These are phyloP conservation scores for Russula earlei DNA, from an alignment of 768 basidiomycete species.

Conservation along the genomic window DNA sequence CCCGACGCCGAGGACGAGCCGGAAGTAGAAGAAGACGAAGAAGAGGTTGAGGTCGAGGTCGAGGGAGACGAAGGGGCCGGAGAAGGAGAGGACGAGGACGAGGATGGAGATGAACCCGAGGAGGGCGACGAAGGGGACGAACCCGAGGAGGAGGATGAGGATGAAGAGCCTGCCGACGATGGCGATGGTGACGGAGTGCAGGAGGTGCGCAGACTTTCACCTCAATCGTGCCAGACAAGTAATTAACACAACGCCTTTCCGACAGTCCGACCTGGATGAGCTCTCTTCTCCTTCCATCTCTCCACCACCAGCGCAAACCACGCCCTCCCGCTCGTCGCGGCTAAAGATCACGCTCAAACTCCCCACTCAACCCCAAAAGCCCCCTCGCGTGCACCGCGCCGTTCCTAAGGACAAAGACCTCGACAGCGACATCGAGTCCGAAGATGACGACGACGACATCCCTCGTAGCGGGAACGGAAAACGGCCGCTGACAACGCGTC, in stretches of 20 bases:
- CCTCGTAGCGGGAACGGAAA: conserved; percentile 23
- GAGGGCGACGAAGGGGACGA: conserved; percentile 25
- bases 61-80: conserved; percentile 34
- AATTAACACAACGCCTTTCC: neutral
- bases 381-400: conserved; percentile 7
- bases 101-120: too few species aligned
- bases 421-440: conserved; percentile 36
- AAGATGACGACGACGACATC: conserved; percentile 26
- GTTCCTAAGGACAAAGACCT: conserved; percentile 21
- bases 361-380: conserved; percentile 28
- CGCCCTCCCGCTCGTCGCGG: conserved; percentile 29
- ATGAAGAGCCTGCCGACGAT: conserved; percentile 17
- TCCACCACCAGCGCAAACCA: conserved; percentile 18
- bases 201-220: neutral
- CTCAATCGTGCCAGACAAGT: neutral
- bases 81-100: conserved; percentile 31
- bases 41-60: conserved; percentile 23
- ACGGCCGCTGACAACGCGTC: conserved; percentile 36
- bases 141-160: conserved; percentile 17
- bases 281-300: conserved; percentile 20
- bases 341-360: conserved; percentile 58
- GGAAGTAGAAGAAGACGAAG: conserved; percentile 32
- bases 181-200: conserved; percentile 22
- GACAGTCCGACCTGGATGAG: conserved; percentile 17
- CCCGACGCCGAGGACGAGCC: conserved; percentile 31